phyloP scores from a whole-genome alignment of 352 stramenopile species.

The Phytophthora parvispora region DNA sequence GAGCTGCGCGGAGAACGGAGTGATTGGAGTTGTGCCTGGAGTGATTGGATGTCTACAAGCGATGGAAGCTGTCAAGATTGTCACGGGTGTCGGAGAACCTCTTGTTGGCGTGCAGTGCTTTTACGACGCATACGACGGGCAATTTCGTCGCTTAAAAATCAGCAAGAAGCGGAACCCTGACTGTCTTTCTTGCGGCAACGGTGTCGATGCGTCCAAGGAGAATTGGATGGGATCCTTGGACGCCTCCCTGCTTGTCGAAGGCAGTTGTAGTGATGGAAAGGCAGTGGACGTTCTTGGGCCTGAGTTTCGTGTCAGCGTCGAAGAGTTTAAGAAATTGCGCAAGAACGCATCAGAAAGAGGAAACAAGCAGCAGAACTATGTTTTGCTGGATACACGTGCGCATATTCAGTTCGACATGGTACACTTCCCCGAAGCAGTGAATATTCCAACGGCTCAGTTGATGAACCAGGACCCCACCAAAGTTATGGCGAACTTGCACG shows the following conservation, averaged over 20 bases:
- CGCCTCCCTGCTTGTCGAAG: conserved; percentile 24
- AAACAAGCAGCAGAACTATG: conserved; percentile 27
- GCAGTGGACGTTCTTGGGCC: conserved; percentile 20
- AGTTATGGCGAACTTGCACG: conserved; percentile 26
- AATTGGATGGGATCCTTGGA: neutral
- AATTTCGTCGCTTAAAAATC: conserved; percentile 79
- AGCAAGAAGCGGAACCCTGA: conserved; percentile 41
- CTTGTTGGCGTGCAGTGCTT: conserved; percentile 77
- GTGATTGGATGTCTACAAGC: conserved; percentile 96
- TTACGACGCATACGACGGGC: conserved; percentile 82
- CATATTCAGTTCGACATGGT: conserved; percentile 81
- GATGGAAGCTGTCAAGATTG: conserved; percentile 94
- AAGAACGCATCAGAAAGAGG: neutral
- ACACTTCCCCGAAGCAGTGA: conserved; percentile 75
- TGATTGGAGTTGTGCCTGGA: conserved; percentile 96
- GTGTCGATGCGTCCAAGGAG: neutral
- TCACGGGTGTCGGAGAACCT: conserved; percentile 72
- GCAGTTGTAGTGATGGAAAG: conserved; percentile 9
- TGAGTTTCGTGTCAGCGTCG: conserved; percentile 43
- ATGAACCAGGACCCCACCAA: conserved; percentile 36
- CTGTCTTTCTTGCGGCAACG: conserved; percentile 46
- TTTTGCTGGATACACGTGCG: conserved; percentile 70
- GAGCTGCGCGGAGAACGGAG: conserved; percentile 97
- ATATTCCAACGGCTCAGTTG: conserved; percentile 65
- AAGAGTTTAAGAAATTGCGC: conserved; percentile 53